Evolutionary conservation across 768 basidiomycete genomes (phyloP).

Genomic region (Leccinum incarnatum): DNA sequence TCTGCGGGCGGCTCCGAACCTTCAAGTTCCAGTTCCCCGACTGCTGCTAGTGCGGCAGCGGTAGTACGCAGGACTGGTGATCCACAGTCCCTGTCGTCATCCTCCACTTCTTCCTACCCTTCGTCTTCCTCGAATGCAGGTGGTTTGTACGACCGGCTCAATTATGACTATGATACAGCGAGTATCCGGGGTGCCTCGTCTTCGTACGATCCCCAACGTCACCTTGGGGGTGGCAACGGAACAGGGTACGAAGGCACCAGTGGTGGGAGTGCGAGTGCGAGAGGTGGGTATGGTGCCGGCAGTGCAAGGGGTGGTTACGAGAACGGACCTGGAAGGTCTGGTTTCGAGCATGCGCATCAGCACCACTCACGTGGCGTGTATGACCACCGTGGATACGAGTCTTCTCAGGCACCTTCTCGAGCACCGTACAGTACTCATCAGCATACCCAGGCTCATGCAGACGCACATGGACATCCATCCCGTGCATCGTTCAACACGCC

Average conservation of each 20-base stretch:
- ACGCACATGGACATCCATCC: constrained; percentile 18
- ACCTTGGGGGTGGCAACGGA: constrained; percentile 4
- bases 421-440: constrained; percentile 16
- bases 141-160: constrained; percentile 22
- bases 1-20: constrained; percentile 10
- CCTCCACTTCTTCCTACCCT: constrained; percentile 17
- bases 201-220: constrained; percentile 24
- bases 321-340: constrained; percentile 11
- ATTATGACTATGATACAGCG: constrained; percentile 20
- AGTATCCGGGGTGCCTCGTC: constrained; percentile 13
- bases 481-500: constrained; percentile 20
- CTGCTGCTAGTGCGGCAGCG: not conserved
- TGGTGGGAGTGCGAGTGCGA: constrained; percentile 13
- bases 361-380: constrained; percentile 28
- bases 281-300: constrained; percentile 21
- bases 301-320: constrained; percentile 23
- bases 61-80: constrained; percentile 11
- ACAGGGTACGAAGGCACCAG: constrained; percentile 17
- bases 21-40: constrained; percentile 12
- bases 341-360: constrained; percentile 28
- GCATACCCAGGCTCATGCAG: constrained; percentile 18
- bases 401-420: constrained; percentile 23
- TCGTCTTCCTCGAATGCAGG: constrained; percentile 15
- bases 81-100: constrained; percentile 14
- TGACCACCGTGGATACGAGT: constrained; percentile 26